Conservation (phyloP, 163 green algal genomes). For the Scenedesmus sp. region DNA sequence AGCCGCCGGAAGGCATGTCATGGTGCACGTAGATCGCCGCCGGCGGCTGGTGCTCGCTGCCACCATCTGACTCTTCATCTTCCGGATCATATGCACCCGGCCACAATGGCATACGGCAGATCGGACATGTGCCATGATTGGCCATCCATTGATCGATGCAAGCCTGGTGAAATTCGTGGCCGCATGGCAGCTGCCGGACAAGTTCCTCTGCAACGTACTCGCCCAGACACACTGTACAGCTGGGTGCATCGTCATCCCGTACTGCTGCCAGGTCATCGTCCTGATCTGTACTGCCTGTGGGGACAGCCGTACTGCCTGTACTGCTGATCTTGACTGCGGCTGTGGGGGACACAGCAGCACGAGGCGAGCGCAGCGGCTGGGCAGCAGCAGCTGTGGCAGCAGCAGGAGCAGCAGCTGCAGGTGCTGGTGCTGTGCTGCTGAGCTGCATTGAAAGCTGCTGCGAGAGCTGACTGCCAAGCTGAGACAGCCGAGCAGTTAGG, state of each 20-base stretch:
- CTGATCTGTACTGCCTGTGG: neutral
- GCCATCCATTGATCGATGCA: constrained; percentile 60
- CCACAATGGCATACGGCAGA: constrained; percentile 60
- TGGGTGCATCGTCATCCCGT: constrained; percentile 58
- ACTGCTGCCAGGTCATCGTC: neutral
- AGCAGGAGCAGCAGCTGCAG: neutral
- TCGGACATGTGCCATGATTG: constrained; percentile 63
- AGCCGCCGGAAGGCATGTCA: constrained; percentile 15
- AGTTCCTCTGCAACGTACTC: constrained; percentile 71
- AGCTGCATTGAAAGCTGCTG: constrained; percentile 18
- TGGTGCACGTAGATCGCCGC: constrained; percentile 37
- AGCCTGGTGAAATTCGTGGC: constrained; percentile 62
- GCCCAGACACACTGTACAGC: constrained; percentile 72
- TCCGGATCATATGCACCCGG: neutral
- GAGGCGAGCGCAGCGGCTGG: neutral
- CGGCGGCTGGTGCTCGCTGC: neutral
- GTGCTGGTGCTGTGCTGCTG: neutral
- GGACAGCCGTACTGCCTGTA: neutral
- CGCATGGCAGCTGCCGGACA: constrained; percentile 59
- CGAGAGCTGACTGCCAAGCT: neutral
- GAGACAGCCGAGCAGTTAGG: neutral
- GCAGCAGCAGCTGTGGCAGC: neutral
- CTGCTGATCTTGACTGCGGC: neutral
- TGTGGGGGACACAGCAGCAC: neutral
- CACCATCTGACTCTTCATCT: neutral